phyloP scores from a whole-genome alignment of 441 rosid genomes.

The Erodium texanum region DNA sequence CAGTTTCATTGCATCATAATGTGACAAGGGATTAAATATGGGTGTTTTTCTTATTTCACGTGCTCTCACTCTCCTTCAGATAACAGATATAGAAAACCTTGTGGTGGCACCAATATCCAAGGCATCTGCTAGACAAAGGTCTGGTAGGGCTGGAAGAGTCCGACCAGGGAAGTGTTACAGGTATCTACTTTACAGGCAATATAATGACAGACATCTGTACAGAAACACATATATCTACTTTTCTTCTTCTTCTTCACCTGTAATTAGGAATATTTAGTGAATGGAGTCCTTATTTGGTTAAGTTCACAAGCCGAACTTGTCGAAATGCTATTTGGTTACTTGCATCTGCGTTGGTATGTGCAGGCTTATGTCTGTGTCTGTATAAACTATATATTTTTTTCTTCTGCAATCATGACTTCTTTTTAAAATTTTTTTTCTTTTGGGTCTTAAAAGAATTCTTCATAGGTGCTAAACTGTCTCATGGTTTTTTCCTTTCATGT shows the following conservation, averaged over 20 bases:
- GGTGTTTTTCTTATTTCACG: constrained; percentile 3
- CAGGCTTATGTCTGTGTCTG: no score
- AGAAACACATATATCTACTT: not conserved
- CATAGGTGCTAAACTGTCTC: no score
- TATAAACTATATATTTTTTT: no score
- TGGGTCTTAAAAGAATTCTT: no score
- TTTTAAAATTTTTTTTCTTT: no score
- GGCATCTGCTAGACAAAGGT: constrained; percentile 95
- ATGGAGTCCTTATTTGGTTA: not conserved
- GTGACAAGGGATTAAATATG: not conserved
- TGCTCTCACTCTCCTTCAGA: constrained; percentile 31
- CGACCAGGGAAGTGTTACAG: constrained; percentile 99
- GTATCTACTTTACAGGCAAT: constrained; percentile 25
- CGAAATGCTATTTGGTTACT: no score
- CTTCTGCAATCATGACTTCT: no score
- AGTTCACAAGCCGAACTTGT: not conserved
- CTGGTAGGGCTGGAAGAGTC: constrained; percentile 97
- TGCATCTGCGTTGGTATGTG: no score
- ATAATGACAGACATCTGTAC: not conserved
- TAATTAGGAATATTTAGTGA: not conserved
- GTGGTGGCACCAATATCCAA: constrained; percentile 92
- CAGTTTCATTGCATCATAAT: not conserved
- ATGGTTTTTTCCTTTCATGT: no score
- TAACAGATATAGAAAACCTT: constrained; percentile 85
- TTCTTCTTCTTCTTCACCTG: not conserved